Percentiles rank a stretch among this genome's conserved stretches.
Conservation (phyloP, 257 asterid species). For the Rhazya stricta region DNA sequence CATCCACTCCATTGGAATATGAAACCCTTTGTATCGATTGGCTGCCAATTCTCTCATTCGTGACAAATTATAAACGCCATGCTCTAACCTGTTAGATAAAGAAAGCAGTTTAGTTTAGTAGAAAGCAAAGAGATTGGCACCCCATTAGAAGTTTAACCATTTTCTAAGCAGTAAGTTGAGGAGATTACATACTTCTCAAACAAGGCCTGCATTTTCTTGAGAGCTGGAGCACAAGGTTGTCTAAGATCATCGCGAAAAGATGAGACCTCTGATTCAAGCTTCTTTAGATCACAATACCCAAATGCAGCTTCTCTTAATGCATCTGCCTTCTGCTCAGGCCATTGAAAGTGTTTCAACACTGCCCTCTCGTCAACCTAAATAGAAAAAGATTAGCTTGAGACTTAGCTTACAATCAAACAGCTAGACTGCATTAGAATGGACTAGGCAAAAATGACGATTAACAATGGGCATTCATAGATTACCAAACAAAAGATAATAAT, state of each 20-base stretch:
- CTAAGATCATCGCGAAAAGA: slow-evolving; percentile 74
- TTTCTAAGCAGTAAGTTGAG: not conserved
- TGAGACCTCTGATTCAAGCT: slow-evolving; percentile 75
- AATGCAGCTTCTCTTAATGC: slow-evolving; percentile 97
- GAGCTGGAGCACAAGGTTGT: slow-evolving; percentile 67
- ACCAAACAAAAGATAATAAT: not conserved
- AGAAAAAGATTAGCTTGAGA: not conserved
- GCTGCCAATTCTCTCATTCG: slow-evolving; percentile 85
- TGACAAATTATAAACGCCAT: slow-evolving; percentile 67
- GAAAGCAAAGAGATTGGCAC: not conserved
- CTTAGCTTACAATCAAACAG: not conserved
- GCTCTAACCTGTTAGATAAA: slow-evolving; percentile 48
- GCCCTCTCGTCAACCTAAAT: slow-evolving; percentile 95
- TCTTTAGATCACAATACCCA: slow-evolving; percentile 83
- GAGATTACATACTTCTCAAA: slow-evolving; percentile 61
- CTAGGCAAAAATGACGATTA: not conserved
- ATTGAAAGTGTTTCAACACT: slow-evolving; percentile 90
- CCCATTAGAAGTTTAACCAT: not conserved
- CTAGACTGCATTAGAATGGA: no score
- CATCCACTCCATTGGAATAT: slow-evolving; percentile 92
- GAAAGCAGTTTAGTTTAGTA: not conserved
- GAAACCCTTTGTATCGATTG: slow-evolving; percentile 58
- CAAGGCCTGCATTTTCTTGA: slow-evolving; percentile 89
- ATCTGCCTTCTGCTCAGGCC: slow-evolving; percentile 98
- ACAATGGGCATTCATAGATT: not conserved